phyloP scores from a whole-genome alignment of 2,329 filamentous ascomycete genomes.

The Onygenales sp. region DNA sequence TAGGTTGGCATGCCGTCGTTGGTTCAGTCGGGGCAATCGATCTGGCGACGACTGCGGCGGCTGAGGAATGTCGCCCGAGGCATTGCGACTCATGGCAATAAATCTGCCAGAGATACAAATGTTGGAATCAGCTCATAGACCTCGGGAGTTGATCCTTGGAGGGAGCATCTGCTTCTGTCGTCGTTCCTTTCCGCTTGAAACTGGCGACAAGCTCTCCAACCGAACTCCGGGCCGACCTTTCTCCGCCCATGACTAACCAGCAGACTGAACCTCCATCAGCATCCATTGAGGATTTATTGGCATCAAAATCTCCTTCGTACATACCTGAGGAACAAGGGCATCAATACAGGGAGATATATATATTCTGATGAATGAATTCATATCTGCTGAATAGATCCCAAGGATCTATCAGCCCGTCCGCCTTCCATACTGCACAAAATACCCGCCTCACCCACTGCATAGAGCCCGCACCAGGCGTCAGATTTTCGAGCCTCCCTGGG shows the following conservation, averaged over 20 bases:
- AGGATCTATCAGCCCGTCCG: conserved; percentile 54
- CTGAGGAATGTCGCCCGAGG: not conserved
- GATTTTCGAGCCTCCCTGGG: conserved; percentile 54
- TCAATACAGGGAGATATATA: not conserved
- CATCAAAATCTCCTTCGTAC: too few relatives aligned
- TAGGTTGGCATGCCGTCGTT: conserved; percentile 35
- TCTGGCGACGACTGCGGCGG: not conserved
- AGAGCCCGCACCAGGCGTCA: conserved; percentile 55
- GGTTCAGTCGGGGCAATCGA: not conserved
- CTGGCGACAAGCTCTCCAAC: too few relatives aligned
- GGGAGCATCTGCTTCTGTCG: too few relatives aligned
- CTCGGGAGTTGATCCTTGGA: not conserved
- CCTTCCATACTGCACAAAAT: conserved; percentile 57
- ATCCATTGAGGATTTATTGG: too few relatives aligned
- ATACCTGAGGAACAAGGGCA: not conserved
- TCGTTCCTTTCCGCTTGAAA: too few relatives aligned
- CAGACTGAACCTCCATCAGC: too few relatives aligned
- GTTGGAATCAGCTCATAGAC: not conserved
- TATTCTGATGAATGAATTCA: conserved; percentile 59
- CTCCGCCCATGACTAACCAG: too few relatives aligned
- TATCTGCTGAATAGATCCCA: conserved; percentile 67
- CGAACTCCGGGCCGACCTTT: not conserved
- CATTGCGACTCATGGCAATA: not conserved
- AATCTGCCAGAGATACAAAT: not conserved
- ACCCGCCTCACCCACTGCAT: conserved; percentile 60